Evolutionary conservation across 164 flowering plant genomes (phyloP).

Genomic region (Kalanchoe fedtschenkoi): DNA sequence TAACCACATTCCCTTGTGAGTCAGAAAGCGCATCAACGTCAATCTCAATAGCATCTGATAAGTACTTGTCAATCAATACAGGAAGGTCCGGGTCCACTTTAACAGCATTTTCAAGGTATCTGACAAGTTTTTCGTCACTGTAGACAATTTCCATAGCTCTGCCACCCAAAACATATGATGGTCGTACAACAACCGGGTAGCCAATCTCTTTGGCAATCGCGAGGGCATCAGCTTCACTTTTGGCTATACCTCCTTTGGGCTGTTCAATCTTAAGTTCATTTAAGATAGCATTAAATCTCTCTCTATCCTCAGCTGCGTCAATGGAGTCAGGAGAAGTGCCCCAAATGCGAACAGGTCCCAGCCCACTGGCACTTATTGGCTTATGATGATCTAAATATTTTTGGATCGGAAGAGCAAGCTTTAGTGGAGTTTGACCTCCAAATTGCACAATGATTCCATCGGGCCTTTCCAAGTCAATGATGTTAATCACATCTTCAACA

Average conservation of each 20-base stretch:
- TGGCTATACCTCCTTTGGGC: slow-evolving; percentile 86
- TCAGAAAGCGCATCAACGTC: slow-evolving; percentile 87
- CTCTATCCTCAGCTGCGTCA: slow-evolving; percentile 87
- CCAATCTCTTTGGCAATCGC: slow-evolving; percentile 66
- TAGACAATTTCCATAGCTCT: slow-evolving; percentile 95
- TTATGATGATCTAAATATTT: slow-evolving; percentile 51
- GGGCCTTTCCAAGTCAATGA: slow-evolving; percentile 78
- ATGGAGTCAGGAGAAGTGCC: slow-evolving; percentile 89
- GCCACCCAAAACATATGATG: slow-evolving; percentile 88
- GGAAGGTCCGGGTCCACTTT: slow-evolving; percentile 81
- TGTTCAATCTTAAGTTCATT: slow-evolving; percentile 62
- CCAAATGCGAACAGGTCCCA: slow-evolving; percentile 66
- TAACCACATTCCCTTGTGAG: slow-evolving; percentile 74
- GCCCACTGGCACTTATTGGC: slow-evolving; percentile 47
- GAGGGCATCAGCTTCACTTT: slow-evolving; percentile 67
- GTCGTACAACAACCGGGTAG: slow-evolving; percentile 82
- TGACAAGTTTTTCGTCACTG: slow-evolving; percentile 58
- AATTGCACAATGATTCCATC: slow-evolving; percentile 92
- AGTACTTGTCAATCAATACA: slow-evolving; percentile 63
- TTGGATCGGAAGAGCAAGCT: slow-evolving; percentile 75
- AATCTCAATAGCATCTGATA: slow-evolving; percentile 86
- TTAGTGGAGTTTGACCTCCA: slow-evolving; percentile 87
- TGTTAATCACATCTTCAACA: slow-evolving; percentile 73
- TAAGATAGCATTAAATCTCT: slow-evolving; percentile 69
- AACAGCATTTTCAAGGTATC: slow-evolving; percentile 70